A percentile compares a stretch with the other conserved stretches of the same genome.
Evolutionary conservation across 371 early-diverging fungal genomes (phyloP).

Genomic region (Syncephalastrum sp.): DNA sequence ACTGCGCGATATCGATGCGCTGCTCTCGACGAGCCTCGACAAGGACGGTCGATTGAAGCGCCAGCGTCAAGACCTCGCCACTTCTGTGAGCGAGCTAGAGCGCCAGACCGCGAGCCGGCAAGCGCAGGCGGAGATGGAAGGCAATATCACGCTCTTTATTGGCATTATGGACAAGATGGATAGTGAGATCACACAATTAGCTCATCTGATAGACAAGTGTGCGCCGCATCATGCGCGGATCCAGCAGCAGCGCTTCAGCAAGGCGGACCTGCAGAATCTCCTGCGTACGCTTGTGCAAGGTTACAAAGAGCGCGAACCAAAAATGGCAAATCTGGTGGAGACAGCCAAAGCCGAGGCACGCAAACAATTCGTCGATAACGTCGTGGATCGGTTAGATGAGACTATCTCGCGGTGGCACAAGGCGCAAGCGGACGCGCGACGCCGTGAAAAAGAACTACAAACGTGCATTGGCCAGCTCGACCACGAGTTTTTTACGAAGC

Average conservation of each 20-base stretch:
- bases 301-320: constrained; percentile 31
- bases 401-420: constrained; percentile 50
- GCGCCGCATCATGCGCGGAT: constrained; percentile 37
- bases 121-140: constrained; percentile 41
- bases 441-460: constrained; percentile 40
- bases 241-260: constrained; percentile 35
- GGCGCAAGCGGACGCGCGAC: constrained; percentile 22
- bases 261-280: constrained; percentile 47
- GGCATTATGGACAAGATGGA: constrained; percentile 46
- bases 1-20: constrained; percentile 29
- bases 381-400: constrained; percentile 42
- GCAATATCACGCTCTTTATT: constrained; percentile 43
- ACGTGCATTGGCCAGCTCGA: constrained; percentile 38
- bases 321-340: constrained; percentile 19
- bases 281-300: constrained; percentile 35
- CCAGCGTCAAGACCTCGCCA: constrained; percentile 30
- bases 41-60: constrained; percentile 32
- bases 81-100: constrained; percentile 33
- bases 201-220: constrained; percentile 27
- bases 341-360: constrained; percentile 38
- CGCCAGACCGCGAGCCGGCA: constrained; percentile 32
- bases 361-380: constrained; percentile 43
- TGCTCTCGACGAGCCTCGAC: constrained; percentile 18
- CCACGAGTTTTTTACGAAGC: constrained; percentile 48
- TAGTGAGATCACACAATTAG: constrained; percentile 27